Conservation (phyloP, 1,284 basidiomycete genomes). For the Quambalaria eucalypti region DNA sequence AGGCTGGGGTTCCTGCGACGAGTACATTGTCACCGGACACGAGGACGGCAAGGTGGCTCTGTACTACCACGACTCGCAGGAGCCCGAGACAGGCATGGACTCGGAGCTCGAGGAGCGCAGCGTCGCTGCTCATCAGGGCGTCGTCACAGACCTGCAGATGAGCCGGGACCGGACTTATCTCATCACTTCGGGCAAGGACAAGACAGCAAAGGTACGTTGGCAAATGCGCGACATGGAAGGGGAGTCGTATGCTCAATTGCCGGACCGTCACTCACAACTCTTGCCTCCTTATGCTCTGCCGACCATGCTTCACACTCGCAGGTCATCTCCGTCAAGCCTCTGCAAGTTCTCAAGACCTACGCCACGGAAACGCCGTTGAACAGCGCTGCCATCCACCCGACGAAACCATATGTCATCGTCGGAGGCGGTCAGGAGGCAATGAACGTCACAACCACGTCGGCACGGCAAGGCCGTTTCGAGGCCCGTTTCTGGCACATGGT, state of each 20-base stretch:
- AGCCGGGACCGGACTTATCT: conserved; percentile 86
- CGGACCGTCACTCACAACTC: conserved; percentile 9
- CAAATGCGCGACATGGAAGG: neutral
- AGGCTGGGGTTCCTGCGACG: conserved; percentile 71
- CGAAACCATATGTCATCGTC: conserved; percentile 64
- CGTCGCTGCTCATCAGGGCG: conserved; percentile 27
- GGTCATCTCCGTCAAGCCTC: conserved; percentile 81
- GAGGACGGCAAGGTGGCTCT: conserved; percentile 77
- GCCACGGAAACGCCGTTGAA: conserved; percentile 91
- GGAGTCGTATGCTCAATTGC: neutral
- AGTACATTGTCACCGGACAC: conserved; percentile 82
- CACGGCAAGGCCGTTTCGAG: conserved; percentile 93
- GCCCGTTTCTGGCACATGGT: conserved; percentile 97
- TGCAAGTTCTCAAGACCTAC: conserved; percentile 86
- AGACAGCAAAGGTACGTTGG: conserved; percentile 70
- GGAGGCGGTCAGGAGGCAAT: conserved; percentile 98
- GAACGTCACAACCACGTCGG: conserved; percentile 88
- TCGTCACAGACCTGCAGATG: conserved; percentile 77
- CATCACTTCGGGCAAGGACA: conserved; percentile 92
- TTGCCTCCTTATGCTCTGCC: conserved; percentile 1
- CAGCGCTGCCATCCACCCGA: conserved; percentile 76
- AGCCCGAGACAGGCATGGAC: conserved; percentile 54
- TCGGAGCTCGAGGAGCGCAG: conserved; percentile 75
- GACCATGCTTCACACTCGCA: no score
- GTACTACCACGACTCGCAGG: conserved; percentile 43